phyloP scores from a whole-genome alignment of 2,329 filamentous ascomycete genomes.

The Beauveria sp. region DNA sequence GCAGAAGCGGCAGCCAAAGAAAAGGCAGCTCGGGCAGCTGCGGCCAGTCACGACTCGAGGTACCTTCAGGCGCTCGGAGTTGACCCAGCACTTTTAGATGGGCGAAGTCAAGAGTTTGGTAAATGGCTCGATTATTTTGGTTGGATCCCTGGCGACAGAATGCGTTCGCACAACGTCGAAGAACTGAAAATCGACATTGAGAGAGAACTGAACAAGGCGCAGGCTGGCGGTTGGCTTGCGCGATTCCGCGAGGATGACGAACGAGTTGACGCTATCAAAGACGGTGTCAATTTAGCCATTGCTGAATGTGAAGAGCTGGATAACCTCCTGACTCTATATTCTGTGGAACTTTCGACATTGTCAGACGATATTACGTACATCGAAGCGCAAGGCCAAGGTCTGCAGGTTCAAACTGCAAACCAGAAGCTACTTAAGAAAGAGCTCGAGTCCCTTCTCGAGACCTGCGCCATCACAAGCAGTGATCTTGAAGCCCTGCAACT shows the following conservation, averaged over 20 bases:
- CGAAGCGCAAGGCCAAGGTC: slow-evolving; percentile 90
- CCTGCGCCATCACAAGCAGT: slow-evolving; percentile 78
- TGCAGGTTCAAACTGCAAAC: slow-evolving; percentile 95
- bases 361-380: slow-evolving; percentile 96
- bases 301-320: slow-evolving; percentile 94
- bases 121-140: slow-evolving; percentile 79
- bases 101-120: slow-evolving; percentile 71
- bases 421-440: slow-evolving; percentile 91
- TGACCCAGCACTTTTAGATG: slow-evolving; percentile 68
- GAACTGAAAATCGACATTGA: slow-evolving; percentile 77
- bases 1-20: slow-evolving; percentile 30
- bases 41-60: slow-evolving; percentile 67
- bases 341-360: slow-evolving; percentile 86
- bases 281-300: slow-evolving; percentile 81
- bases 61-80: slow-evolving; percentile 73
- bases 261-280: slow-evolving; percentile 77
- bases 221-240: slow-evolving; percentile 87
- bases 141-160: slow-evolving; percentile 71
- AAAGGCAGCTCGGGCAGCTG: slow-evolving; percentile 50
- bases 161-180: slow-evolving; percentile 68
- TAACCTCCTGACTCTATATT: slow-evolving; percentile 86
- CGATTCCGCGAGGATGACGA: slow-evolving; percentile 83
- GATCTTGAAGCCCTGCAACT: slow-evolving; percentile 63
- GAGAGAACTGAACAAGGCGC: slow-evolving; percentile 80
- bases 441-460: slow-evolving; percentile 80